Conservation (phyloP, 345 rosid genomes). For the Conringia planisiliqua region DNA sequence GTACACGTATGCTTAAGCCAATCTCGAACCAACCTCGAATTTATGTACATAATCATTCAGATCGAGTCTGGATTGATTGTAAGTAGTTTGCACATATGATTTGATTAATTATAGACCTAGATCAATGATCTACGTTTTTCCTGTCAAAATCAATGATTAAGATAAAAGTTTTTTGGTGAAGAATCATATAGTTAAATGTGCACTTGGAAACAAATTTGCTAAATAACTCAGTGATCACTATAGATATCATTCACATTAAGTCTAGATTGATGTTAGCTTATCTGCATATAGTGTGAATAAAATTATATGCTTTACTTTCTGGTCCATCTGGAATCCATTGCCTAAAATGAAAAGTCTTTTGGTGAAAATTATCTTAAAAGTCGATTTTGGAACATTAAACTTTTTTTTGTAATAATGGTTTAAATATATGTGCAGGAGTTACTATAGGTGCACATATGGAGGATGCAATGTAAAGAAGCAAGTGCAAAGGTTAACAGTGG, state of each 20-base stretch:
- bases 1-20: neutral
- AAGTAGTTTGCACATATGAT: neutral
- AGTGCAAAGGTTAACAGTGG: conserved; percentile 73
- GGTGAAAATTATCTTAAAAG: neutral
- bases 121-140: neutral
- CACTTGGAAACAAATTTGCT: neutral
- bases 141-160: neutral
- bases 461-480: conserved; percentile 98
- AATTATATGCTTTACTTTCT: neutral
- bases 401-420: neutral
- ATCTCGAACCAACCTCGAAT: neutral
- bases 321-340: neutral
- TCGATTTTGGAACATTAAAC: neutral
- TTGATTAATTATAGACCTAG: neutral
- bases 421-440: conserved; percentile 55
- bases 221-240: neutral
- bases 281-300: neutral
- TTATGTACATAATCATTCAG: neutral
- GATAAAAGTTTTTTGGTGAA: neutral
- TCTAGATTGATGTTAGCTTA: neutral
- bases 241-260: neutral
- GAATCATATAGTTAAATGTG: neutral
- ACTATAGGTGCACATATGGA: conserved; percentile 77
- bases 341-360: neutral
- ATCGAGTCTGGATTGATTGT: neutral